Evolutionary conservation across 805 yeast species (phyloP).

Genomic region (Candida khao-thaluensis): DNA sequence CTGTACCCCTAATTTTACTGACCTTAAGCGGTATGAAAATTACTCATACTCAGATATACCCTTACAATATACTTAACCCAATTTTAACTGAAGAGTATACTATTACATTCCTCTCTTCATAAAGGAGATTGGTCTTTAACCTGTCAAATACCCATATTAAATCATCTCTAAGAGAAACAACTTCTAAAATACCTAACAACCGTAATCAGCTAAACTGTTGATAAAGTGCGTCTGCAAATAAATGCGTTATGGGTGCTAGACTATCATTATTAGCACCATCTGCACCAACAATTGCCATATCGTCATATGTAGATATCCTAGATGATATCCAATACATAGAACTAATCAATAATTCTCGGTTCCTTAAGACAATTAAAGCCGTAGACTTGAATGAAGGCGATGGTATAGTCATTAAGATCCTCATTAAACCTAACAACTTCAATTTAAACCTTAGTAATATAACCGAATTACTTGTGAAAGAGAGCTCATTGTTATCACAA

Average conservation of each 20-base stretch:
- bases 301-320: slow-evolving; percentile 83
- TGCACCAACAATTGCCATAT: slow-evolving; percentile 87
- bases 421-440: slow-evolving; percentile 55
- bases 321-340: slow-evolving; percentile 72
- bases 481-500: slow-evolving; percentile 37
- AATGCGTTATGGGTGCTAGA: slow-evolving; percentile 72
- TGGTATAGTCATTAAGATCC: slow-evolving; percentile 68
- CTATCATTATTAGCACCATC: slow-evolving; percentile 85
- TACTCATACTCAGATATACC: too few relatives aligned
- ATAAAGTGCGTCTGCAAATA: too few relatives aligned
- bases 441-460: slow-evolving; percentile 24
- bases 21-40: too few relatives aligned
- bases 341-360: slow-evolving; percentile 76
- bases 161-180: too few relatives aligned
- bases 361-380: slow-evolving; percentile 82
- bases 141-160: too few relatives aligned
- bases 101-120: too few relatives aligned
- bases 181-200: too few relatives aligned
- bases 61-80: too few relatives aligned
- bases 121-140: too few relatives aligned
- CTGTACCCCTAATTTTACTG: background rate
- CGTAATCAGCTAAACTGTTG: too few relatives aligned
- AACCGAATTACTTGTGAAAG: slow-evolving; percentile 32
- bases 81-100: too few relatives aligned
- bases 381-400: slow-evolving; percentile 64